Base-by-base conservation (phyloP, 306 rosid genomes). In the Gynostemma pentaphyllum region DNA sequence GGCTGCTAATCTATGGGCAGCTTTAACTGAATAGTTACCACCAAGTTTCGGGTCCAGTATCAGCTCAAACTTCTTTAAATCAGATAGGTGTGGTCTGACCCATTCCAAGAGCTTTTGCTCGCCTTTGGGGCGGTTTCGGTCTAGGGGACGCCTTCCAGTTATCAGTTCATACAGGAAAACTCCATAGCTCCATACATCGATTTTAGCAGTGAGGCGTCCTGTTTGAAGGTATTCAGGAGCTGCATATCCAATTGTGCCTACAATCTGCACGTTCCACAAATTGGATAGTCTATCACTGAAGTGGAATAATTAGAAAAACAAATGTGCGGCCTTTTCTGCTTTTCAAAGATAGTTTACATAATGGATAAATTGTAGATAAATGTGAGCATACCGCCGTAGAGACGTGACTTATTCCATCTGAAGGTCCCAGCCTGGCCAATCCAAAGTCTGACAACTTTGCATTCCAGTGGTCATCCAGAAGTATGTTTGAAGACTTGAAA, bases 211-310 rank as follows among this genome's bases (percentile, higher is more conserved):
- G 27, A 82, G 83, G 49, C 76, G 73, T 15, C 87, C 87, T 5
- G 87, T 82, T 68, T 76, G 87, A 47, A 82, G 70, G 50, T 82
- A 82, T 67, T 82, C 87, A n/a, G 87, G 87, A 66, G 87, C 87
- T 61, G 84, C 87, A 62, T 82, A 82, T 46, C 87, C 87, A 41
- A 82, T 72, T 21, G 87, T 82, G 73, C 87, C 87, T 23, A 82
- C 87, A 45, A 82, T 82, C 86, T 81, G 64, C 44, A 45, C 24
- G 27, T 21, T 6, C 19, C 13, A 2, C n/a, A 16, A 32, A 32
- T 32, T 28, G 61, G 36, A 26, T 51, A 42, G 12, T 15, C 3
- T 15, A 29, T 53, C 29, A 53, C 2, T 8, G 40, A 28, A 28
- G 10, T 28, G 18, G 9, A 23, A 60, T 5, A 37, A 5, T 34